Base-by-base conservation (phyloP, 2,329 filamentous ascomycete species). In the Eutypa lata region DNA sequence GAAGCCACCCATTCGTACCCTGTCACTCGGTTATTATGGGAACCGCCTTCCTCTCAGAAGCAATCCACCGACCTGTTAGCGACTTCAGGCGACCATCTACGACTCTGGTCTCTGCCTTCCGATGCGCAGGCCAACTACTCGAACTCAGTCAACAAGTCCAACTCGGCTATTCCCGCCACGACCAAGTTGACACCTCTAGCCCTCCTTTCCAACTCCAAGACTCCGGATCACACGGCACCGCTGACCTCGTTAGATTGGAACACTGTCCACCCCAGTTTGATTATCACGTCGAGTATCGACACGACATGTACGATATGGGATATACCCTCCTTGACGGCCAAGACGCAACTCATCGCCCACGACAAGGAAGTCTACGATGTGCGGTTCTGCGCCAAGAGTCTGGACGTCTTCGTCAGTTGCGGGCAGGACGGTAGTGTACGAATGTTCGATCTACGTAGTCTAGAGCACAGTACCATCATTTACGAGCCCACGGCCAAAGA, bases 221-320 rank as follows among this genome's bases (percentile, higher is more conserved):
- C 94, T 0, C 94, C 94, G 3, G 94, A 99, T 67, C 95, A 99
- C 68, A 99, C 94, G 5, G 94, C 94, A 14, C 94, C 94, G 19
- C 83, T 99, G 53, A 99, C 94, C 2, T 97, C 92, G 16, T 79
- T 99, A 46, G 94, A 99, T 70, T 99, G 94, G 94, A 99, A 99
- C 66, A 96, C 90, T 2, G 88, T 99, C 49, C 96, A 91, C 22
- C 94, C 94, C 0, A 97, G 93, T 69, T 78, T 99, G 50, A 99
- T 99, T 67, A 99, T 99, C 65, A 99, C 94, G 1, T 97, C 92
- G 3, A 97, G 92, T 70, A 99, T 99, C 66, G 94, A 99, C 68
- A 99, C 94, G 1, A 99, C 94, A 6, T 99, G 94, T 74, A 99
- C 94, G 4, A 99, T 99, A 60, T 99, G 94, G 94, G 94, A 99